Evolutionary conservation across 1,284 basidiomycete genomes (phyloP).

Genomic region (Flammula alnicola): DNA sequence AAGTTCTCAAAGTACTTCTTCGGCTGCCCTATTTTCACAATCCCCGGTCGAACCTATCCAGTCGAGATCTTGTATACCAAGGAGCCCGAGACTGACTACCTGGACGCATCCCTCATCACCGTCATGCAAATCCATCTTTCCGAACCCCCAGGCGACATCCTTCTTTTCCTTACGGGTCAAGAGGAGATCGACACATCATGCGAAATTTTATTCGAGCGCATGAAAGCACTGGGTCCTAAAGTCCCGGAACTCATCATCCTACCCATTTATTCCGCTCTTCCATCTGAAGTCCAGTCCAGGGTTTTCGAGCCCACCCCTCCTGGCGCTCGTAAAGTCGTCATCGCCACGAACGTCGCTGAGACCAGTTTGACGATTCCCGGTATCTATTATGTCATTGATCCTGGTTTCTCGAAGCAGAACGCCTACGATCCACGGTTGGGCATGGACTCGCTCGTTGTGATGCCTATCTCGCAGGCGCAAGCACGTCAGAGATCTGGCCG

Average conservation of each 20-base stretch:
- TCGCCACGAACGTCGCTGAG: constrained; percentile 99
- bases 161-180: constrained; percentile 98
- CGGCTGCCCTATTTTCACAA: constrained; percentile 99
- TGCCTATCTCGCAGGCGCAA: constrained; percentile 99
- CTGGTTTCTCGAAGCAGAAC: constrained; percentile 99
- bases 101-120: constrained; percentile 97
- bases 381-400: constrained; percentile 99
- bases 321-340: constrained; percentile 95
- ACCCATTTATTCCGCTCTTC: constrained; percentile 96
- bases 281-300: constrained; percentile 95
- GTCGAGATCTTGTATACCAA: constrained; percentile 98
- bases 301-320: constrained; percentile 99
- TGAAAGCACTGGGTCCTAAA: constrained; percentile 96
- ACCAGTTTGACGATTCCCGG: constrained; percentile 98
- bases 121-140: constrained; percentile 99
- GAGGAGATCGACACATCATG: constrained; percentile 99
- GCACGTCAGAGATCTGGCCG: constrained; percentile 95
- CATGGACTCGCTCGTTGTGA: constrained; percentile 99
- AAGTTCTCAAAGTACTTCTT: constrained; percentile 99
- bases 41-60: constrained; percentile 97
- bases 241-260: constrained; percentile 97
- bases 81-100: constrained; percentile 97
- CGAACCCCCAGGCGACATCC: constrained; percentile 94
- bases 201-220: constrained; percentile 96
- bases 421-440: constrained; percentile 97